Base-by-base conservation (phyloP, 345 rosid genomes). In the Pistacia integerrima region DNA sequence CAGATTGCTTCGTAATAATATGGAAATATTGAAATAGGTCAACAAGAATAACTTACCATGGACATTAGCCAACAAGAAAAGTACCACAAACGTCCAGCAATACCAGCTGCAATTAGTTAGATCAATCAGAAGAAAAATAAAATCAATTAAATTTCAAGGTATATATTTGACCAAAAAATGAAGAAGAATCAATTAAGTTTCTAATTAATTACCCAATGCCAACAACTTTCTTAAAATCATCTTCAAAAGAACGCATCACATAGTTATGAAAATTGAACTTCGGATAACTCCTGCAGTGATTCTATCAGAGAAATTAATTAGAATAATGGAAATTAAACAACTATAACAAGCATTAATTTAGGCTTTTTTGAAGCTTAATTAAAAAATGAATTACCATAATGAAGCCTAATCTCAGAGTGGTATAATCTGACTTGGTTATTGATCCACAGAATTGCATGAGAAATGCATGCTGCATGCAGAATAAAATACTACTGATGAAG, bases 201-300 rank as follows among this genome's bases (percentile, higher is more conserved):
- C 57, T 54, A 16, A 41, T 6, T 41, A 41, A 41, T 41, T 7
- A 88, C 98, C 97, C 90, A 78, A 93, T 91, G 49, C 98, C 98
- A 2, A 94, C 94, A 22, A 94, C 98, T 87, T 80, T 87, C 85
- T 90, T 93, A 72, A 94, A 94, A 88, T 94, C 98, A 0, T 88
- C 94, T 81, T 94, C 97, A 10, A 91, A 89, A 17, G 95, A 90
- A 63, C 98, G 95, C 62, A 87, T 81, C 88, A 94, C 80, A 80
- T 93, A 94, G 74, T 77, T 85, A 72, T 94, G 92, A 78, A 94
- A 94, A 75, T 94, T 83, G 73, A 94, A 94, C 69, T 89, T 90
- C 8, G 84, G 91, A 79, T 87, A 91, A 16, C 82, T 77, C 79
- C 80, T 83, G 82, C 97, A 93, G 41, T 94, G 98, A 67, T 88